phyloP scores from a whole-genome alignment of 495 filamentous ascomycete species.

The Penicillium flavigenum region DNA sequence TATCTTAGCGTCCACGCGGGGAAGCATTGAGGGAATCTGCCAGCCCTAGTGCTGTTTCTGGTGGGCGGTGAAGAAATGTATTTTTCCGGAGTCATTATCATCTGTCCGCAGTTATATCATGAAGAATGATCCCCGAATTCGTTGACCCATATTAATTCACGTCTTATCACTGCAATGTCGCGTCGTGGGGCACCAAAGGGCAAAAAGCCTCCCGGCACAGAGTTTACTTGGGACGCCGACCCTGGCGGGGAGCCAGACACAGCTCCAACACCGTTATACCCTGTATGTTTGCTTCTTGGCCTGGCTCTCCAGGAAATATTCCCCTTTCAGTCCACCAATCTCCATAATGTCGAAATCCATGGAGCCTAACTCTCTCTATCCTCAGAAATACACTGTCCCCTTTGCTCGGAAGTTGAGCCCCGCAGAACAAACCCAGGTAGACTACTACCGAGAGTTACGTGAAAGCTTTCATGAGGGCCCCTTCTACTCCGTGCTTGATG shows the following conservation, averaged over 20 bases:
- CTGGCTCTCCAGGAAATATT: neutral
- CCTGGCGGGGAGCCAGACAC: conserved; percentile 41
- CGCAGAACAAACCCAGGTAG: conserved; percentile 41
- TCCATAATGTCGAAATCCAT: neutral
- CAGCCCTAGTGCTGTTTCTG: conserved; percentile 8
- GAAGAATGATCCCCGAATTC: neutral
- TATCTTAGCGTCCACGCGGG: conserved; percentile 14
- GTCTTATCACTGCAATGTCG: conserved; percentile 25
- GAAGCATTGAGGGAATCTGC: conserved; percentile 3
- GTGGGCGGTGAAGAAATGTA: conserved; percentile 14
- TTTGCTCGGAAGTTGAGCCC: conserved; percentile 31
- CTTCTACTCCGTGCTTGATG: conserved; percentile 55
- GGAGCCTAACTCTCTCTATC: neutral
- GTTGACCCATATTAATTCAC: neutral
- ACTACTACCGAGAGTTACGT: conserved; percentile 49
- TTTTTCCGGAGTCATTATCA: conserved; percentile 11
- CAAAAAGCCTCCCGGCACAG: conserved; percentile 41
- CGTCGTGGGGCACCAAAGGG: conserved; percentile 43
- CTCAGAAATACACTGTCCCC: conserved; percentile 42
- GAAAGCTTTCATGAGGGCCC: conserved; percentile 56
- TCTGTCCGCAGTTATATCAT: neutral
- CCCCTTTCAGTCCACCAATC: neutral
- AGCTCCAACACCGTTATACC: conserved; percentile 45
- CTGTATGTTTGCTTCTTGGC: conserved; percentile 32
- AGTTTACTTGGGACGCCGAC: conserved; percentile 45